Conservation (phyloP, 352 stramenopile species). For the Blastocystis sp. region DNA sequence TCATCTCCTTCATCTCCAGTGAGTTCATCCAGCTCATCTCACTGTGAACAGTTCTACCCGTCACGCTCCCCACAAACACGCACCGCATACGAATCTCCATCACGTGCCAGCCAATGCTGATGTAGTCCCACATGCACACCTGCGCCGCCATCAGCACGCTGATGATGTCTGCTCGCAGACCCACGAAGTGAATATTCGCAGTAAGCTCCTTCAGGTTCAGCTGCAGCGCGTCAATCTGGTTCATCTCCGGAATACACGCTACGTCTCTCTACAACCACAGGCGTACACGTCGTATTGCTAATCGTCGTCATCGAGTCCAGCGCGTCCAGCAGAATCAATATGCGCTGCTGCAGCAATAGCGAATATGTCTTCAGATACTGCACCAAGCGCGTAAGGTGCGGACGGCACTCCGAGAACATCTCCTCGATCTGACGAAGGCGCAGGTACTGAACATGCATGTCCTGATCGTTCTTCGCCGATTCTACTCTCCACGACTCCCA, state of each 20-base stretch:
- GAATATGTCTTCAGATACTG: neutral
- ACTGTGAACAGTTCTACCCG: constrained; percentile 20
- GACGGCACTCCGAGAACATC: neutral
- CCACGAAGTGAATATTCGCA: neutral
- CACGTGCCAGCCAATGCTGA: constrained; percentile 8
- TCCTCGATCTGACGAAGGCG: neutral
- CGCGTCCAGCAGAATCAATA: neutral
- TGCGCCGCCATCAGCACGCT: constrained; percentile 17
- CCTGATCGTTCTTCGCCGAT: constrained; percentile 12
- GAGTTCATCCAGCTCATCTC: constrained; percentile 55
- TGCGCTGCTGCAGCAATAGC: neutral
- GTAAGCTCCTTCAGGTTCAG: neutral
- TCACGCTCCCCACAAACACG: neutral
- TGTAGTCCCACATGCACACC: constrained; percentile 21
- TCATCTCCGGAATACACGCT: constrained; percentile 12
- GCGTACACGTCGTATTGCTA: neutral
- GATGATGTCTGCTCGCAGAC: neutral
- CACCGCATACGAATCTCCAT: constrained; percentile 19
- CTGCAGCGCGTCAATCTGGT: neutral
- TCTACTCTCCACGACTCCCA: neutral
- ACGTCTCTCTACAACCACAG: neutral
- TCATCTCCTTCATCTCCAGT: neutral
- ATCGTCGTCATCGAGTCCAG: neutral
- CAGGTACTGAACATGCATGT: constrained; percentile 4
- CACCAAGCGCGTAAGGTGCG: neutral